Conservation (phyloP, 1,139 yeast genomes). For the Protomyces inundatus region DNA sequence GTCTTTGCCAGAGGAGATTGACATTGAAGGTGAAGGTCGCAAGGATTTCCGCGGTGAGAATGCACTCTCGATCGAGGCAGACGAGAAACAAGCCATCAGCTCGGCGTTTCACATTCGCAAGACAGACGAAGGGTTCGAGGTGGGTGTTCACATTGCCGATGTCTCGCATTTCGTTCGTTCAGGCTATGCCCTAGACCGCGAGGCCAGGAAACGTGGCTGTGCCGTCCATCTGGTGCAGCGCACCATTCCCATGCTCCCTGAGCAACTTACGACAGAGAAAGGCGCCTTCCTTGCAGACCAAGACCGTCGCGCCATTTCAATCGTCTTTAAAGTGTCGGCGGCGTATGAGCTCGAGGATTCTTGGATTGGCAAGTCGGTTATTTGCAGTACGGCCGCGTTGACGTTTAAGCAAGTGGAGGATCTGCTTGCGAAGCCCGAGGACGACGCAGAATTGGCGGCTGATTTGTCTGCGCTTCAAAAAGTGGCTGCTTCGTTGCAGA, state of each 20-base stretch:
- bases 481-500: conserved; percentile 30
- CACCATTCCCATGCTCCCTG: conserved; percentile 63
- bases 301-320: conserved; percentile 66
- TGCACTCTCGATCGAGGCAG: conserved; percentile 53
- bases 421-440: conserved; percentile 40
- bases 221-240: conserved; percentile 89
- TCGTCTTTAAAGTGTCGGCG: conserved; percentile 71
- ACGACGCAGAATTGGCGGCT: conserved; percentile 14
- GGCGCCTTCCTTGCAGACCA: conserved; percentile 61
- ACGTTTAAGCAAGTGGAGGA: conserved; percentile 37
- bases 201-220: conserved; percentile 83
- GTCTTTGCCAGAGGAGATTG: conserved; percentile 36
- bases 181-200: conserved; percentile 75
- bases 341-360: conserved; percentile 70
- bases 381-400: conserved; percentile 51
- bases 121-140: conserved; percentile 36
- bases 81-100: conserved; percentile 37
- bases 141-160: conserved; percentile 78
- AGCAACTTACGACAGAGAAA: conserved; percentile 49
- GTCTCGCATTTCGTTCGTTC: conserved; percentile 63
- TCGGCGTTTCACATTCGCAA: conserved; percentile 39
- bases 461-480: conserved; percentile 6
- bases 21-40: conserved; percentile 42
- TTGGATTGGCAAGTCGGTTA: conserved; percentile 67
- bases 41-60: conserved; percentile 58